These are phyloP conservation scores for Tolypocladium endophyticum DNA, from an alignment of 2,329 filamentous ascomycete species.

Conservation along the genomic window DNA sequence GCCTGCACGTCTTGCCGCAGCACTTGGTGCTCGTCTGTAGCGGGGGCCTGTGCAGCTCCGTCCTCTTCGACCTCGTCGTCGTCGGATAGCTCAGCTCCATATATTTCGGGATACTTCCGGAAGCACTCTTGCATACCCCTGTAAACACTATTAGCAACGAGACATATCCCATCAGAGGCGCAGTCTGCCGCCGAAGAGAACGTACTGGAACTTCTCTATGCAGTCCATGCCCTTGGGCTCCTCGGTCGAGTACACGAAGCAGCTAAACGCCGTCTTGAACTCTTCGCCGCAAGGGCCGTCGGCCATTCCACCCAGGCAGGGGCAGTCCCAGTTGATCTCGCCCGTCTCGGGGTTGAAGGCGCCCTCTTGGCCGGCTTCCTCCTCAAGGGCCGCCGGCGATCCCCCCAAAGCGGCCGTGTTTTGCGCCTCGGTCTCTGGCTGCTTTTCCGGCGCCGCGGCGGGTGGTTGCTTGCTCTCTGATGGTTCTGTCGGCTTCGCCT, in stretches of 20 bases:
- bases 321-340: slow-evolving; percentile 99
- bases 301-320: slow-evolving; percentile 94
- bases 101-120: slow-evolving; percentile 82
- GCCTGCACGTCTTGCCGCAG: slow-evolving; percentile 2
- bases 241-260: slow-evolving; percentile 90
- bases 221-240: slow-evolving; percentile 98
- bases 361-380: slow-evolving; percentile 76
- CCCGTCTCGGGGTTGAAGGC: slow-evolving; percentile 98
- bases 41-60: slow-evolving; percentile 8
- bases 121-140: slow-evolving; percentile 98
- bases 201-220: slow-evolving; percentile 94
- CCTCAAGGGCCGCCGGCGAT: slow-evolving; percentile 51
- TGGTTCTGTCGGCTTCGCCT: slow-evolving; percentile 18
- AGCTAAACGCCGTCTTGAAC: slow-evolving; percentile 93
- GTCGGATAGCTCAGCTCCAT: slow-evolving; percentile 77
- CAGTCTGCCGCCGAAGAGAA: slow-evolving; percentile 10
- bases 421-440: slow-evolving; percentile 15
- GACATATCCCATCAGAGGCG: neutral
- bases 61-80: slow-evolving; percentile 49
- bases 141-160: slow-evolving; percentile 15
- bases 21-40: slow-evolving; percentile 1
- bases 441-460: slow-evolving; percentile 9
- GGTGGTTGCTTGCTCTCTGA: slow-evolving; percentile 8
- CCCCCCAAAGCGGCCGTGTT: slow-evolving; percentile 14
- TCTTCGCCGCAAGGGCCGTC: slow-evolving; percentile 90